A percentile compares a stretch with the other conserved stretches of the same genome.
Evolutionary conservation across 176 grass and related monocot genomes (phyloP).

Genomic region (Oryza meridionalis): DNA sequence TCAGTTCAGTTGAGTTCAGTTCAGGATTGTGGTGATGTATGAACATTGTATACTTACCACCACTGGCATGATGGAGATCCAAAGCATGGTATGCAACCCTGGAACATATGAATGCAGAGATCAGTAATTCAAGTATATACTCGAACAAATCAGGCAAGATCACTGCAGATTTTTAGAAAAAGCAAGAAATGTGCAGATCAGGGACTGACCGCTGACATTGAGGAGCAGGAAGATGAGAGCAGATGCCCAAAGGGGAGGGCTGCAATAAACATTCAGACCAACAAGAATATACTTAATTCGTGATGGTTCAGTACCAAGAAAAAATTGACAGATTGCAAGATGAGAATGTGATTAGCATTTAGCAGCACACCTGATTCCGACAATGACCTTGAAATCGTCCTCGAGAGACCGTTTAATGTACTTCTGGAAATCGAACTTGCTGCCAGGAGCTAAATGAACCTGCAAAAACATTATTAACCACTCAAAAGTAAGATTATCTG

Average conservation of each 20-base stretch:
- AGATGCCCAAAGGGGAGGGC: conserved; percentile 76
- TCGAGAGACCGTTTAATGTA: conserved; percentile 95
- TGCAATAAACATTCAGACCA: conserved; percentile 36
- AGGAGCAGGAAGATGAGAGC: conserved; percentile 80
- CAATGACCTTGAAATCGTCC: conserved; percentile 98
- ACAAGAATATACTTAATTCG: background rate
- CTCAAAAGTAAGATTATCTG: background rate
- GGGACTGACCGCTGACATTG: conserved; percentile 65
- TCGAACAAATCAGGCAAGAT: background rate
- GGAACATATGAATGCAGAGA: background rate
- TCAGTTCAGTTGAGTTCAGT: background rate
- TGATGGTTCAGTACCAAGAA: background rate
- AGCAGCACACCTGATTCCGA: conserved; percentile 71
- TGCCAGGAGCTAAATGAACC: conserved; percentile 93
- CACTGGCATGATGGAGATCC: conserved; percentile 85
- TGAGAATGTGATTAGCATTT: background rate
- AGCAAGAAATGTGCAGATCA: background rate
- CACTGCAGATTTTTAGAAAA: background rate
- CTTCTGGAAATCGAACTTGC: conserved; percentile 98
- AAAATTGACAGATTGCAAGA: background rate
- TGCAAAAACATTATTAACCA: conserved; percentile 25
- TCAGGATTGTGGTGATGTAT: background rate
- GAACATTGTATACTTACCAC: conserved; percentile 45
- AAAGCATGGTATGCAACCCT: conserved; percentile 85
- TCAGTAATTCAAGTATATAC: background rate